Percentiles rank a stretch among this genome's conserved stretches.
phyloP scores from a whole-genome alignment of 1,139 yeast genomes.

The Kodamaea plutei region DNA sequence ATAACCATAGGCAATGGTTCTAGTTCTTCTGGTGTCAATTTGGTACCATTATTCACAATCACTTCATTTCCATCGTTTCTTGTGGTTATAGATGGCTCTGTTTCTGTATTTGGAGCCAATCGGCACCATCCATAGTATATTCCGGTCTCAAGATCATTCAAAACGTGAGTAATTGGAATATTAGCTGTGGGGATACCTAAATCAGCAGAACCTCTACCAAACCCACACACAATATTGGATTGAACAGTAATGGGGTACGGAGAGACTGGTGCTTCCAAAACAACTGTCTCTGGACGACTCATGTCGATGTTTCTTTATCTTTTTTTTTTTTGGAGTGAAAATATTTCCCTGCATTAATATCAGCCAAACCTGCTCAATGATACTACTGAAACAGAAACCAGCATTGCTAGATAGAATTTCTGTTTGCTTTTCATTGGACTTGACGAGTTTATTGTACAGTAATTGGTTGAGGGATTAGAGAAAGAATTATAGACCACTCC shows the following conservation, averaged over 20 bases:
- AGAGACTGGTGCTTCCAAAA: slow-evolving; percentile 44
- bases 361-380: too few species aligned
- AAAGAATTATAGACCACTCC: too few species aligned
- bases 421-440: too few species aligned
- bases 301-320: too few species aligned
- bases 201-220: slow-evolving; percentile 92
- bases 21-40: slow-evolving; percentile 37
- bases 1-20: slow-evolving; percentile 78
- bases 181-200: slow-evolving; percentile 96
- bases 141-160: slow-evolving; percentile 62
- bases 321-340: too few species aligned
- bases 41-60: slow-evolving; percentile 58
- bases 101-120: slow-evolving; percentile 23
- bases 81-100: slow-evolving; percentile 15
- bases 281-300: slow-evolving; percentile 28
- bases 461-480: too few species aligned
- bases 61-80: slow-evolving; percentile 45
- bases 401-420: too few species aligned
- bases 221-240: slow-evolving; percentile 73
- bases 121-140: slow-evolving; percentile 86
- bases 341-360: too few species aligned
- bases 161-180: slow-evolving; percentile 56
- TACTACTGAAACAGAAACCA: too few species aligned
- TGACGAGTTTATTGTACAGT: too few species aligned
- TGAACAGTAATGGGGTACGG: slow-evolving; percentile 68